These are phyloP conservation scores for Paramecium sexaurelia DNA, from an alignment of 73 alveolate species.

Conservation along the genomic window DNA sequence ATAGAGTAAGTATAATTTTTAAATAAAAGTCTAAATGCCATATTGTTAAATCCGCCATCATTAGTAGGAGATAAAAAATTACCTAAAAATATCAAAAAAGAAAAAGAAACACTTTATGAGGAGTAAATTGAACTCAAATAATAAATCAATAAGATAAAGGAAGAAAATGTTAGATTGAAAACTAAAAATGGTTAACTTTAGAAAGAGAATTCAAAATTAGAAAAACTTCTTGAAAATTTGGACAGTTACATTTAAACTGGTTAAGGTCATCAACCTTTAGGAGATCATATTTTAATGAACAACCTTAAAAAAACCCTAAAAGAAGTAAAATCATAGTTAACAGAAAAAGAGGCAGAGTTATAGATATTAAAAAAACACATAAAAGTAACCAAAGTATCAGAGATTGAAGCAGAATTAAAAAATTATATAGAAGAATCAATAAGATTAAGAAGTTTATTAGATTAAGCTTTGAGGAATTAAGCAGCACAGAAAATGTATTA, in stretches of 20 bases:
- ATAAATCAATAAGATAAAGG: background rate
- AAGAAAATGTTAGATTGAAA: conserved; percentile 25
- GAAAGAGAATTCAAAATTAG: conserved; percentile 42
- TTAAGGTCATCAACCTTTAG: conserved; percentile 47
- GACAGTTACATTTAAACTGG: conserved; percentile 42
- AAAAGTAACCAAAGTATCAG: conserved; percentile 4
- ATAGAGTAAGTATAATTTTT: conserved; percentile 15
- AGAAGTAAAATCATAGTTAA: background rate
- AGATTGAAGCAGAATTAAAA: conserved; percentile 31
- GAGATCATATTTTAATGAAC: conserved; percentile 47
- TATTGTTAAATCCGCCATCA: conserved; percentile 35
- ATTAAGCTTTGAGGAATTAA: conserved; percentile 35
- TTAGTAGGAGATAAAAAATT: background rate
- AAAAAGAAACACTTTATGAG: conserved; percentile 42
- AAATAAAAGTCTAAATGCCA: conserved; percentile 33
- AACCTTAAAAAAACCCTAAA: conserved; percentile 30
- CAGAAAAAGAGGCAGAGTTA: conserved; percentile 29
- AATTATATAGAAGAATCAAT: conserved; percentile 35
- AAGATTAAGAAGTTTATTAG: conserved; percentile 31
- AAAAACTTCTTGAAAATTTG: conserved; percentile 37
- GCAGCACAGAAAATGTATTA: conserved; percentile 13
- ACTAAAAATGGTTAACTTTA: conserved; percentile 31
- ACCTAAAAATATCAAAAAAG: conserved; percentile 47
- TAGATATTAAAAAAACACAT: background rate
- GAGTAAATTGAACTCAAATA: conserved; percentile 33